A percentile compares a stretch with the other conserved stretches of the same genome.
These are phyloP conservation scores for Fusarium avenaceum DNA, from an alignment of 2,329 filamentous ascomycete genomes.

Conservation along the genomic window DNA sequence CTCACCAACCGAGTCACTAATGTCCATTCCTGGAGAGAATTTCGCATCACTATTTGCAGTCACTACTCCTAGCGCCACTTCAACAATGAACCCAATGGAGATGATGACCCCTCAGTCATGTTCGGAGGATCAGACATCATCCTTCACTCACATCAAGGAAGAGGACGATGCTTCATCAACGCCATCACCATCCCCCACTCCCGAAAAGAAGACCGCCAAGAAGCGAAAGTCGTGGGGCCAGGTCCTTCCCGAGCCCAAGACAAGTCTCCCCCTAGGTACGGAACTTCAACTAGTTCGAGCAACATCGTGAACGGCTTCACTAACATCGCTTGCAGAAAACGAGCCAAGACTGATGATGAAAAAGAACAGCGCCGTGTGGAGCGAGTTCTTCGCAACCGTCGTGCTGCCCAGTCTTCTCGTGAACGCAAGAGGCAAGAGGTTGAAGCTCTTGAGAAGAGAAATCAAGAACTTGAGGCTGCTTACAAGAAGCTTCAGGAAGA, in stretches of 20 bases:
- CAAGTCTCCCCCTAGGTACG: conserved; percentile 88
- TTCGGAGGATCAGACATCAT: conserved; percentile 48
- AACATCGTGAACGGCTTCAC: conserved; percentile 4
- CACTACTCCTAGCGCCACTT: conserved; percentile 50
- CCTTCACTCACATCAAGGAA: conserved; percentile 29
- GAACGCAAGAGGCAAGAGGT: conserved; percentile 92
- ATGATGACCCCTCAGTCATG: conserved; percentile 64
- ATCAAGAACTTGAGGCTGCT: conserved; percentile 76
- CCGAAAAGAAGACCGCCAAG: conserved; percentile 81
- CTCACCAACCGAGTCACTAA: conserved; percentile 67
- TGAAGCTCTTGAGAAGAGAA: conserved; percentile 84
- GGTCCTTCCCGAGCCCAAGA: conserved; percentile 95
- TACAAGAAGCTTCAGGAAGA: conserved; percentile 71
- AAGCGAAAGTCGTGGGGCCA: conserved; percentile 99
- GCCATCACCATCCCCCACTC: conserved; percentile 46
- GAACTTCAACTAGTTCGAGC: conserved; percentile 5
- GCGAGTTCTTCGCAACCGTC: conserved; percentile 94
- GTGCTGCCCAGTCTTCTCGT: conserved; percentile 94
- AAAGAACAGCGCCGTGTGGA: conserved; percentile 98
- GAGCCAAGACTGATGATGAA: conserved; percentile 98
- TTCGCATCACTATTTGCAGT: conserved; percentile 64
- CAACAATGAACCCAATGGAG: conserved; percentile 61
- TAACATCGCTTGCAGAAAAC: conserved; percentile 74
- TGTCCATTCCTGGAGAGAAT: conserved; percentile 64
- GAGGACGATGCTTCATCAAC: conserved; percentile 37